phyloP scores from a whole-genome alignment of 805 yeast genomes.

The Kluyveromyces dobzhanskii region DNA sequence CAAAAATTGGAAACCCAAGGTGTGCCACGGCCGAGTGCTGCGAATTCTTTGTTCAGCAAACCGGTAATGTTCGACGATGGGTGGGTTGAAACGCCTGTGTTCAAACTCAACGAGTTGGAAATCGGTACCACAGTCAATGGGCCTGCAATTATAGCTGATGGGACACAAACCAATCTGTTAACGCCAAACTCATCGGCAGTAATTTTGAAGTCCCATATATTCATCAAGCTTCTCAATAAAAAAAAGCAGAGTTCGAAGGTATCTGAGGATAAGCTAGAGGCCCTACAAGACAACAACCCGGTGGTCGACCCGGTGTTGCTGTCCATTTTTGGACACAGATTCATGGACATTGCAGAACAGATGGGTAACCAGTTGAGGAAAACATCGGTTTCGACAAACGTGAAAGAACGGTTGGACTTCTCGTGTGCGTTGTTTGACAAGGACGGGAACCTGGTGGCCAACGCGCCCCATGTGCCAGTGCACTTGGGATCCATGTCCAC shows the following conservation, averaged over 20 bases:
- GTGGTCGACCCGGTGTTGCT: conserved; percentile 31
- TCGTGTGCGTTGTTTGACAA: conserved; percentile 37
- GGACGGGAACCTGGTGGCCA: conserved; percentile 34
- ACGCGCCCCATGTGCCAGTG: conserved; percentile 37
- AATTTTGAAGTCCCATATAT: conserved; percentile 31
- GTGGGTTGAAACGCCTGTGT: conserved; percentile 12
- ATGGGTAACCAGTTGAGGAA: conserved; percentile 36
- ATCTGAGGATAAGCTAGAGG: conserved; percentile 13
- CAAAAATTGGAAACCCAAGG: conserved; percentile 9
- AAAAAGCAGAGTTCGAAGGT: conserved; percentile 1
- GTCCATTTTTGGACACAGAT: conserved; percentile 34
- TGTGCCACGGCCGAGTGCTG: background rate
- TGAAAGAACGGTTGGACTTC: conserved; percentile 37
- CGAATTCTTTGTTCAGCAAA: background rate
- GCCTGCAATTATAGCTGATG: conserved; percentile 30
- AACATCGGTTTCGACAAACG: conserved; percentile 33
- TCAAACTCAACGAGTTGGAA: conserved; percentile 11
- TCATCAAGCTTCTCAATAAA: conserved; percentile 20
- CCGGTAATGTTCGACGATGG: conserved; percentile 1
- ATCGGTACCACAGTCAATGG: conserved; percentile 24
- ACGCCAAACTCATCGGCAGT: conserved; percentile 30
- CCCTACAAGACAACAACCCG: too few relatives aligned
- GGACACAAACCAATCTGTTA: conserved; percentile 26
- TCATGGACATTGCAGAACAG: conserved; percentile 39
- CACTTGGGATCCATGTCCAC: conserved; percentile 35